Conservation (phyloP, 768 basidiomycete genomes). For the Mycena kentingensis region DNA sequence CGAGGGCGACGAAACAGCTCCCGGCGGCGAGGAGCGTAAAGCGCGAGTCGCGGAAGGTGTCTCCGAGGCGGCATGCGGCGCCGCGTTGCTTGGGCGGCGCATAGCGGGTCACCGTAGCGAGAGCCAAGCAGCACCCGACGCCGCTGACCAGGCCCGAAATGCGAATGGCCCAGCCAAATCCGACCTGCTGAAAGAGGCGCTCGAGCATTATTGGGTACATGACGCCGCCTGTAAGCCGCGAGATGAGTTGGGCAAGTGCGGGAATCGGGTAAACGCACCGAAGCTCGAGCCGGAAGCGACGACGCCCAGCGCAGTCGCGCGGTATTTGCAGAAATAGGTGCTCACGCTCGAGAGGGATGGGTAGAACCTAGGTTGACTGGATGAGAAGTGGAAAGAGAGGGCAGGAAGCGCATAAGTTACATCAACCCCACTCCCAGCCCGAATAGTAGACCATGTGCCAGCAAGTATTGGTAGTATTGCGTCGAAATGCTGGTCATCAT, state of each 20-base stretch:
- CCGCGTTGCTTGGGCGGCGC: slow-evolving; percentile 31
- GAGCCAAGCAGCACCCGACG: slow-evolving; percentile 46
- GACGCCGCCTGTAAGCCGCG: slow-evolving; percentile 54
- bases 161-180: slow-evolving; percentile 66
- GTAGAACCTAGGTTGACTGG: slow-evolving; percentile 56
- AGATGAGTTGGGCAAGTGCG: not conserved
- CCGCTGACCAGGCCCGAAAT: slow-evolving; percentile 55
- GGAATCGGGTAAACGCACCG: slow-evolving; percentile 38
- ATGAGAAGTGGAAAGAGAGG: slow-evolving; percentile 3
- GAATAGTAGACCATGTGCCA: slow-evolving; percentile 66
- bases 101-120: slow-evolving; percentile 46
- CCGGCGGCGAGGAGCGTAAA: slow-evolving; percentile 57
- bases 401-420: slow-evolving; percentile 45
- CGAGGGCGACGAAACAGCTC: slow-evolving; percentile 61
- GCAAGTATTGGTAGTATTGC: slow-evolving; percentile 60
- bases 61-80: slow-evolving; percentile 28
- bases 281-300: slow-evolving; percentile 69
- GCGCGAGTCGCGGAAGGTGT: slow-evolving; percentile 48
- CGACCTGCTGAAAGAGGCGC: slow-evolving; percentile 52
- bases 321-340: slow-evolving; percentile 63
- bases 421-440: slow-evolving; percentile 66
- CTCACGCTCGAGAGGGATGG: slow-evolving; percentile 67
- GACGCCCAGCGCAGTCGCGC: slow-evolving; percentile 73
- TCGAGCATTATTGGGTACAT: slow-evolving; percentile 69
- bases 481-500: slow-evolving; percentile 61